A percentile compares a stretch with the other conserved stretches of the same genome.
phyloP scores from a whole-genome alignment of 805 yeast genomes.

The Cyberlindnera bimundalis region DNA sequence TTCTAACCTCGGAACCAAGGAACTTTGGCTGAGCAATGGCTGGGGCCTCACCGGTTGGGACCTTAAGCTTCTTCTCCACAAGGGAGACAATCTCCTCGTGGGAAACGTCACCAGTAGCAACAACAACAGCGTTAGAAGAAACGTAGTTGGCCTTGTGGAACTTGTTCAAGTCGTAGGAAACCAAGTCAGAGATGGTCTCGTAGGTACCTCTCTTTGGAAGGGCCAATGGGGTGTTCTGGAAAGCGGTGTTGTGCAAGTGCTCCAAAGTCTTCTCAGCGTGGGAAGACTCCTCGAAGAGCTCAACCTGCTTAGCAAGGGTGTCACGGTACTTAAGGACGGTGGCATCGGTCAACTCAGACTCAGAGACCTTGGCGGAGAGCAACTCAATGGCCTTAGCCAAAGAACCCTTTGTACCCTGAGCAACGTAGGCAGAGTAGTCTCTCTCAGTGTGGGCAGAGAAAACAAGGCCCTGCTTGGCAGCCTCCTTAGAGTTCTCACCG shows the following conservation, averaged over 20 bases:
- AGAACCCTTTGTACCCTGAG: conserved; percentile 51
- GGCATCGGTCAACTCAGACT: conserved; percentile 38
- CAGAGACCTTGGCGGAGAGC: conserved; percentile 41
- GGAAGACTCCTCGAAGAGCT: conserved; percentile 52
- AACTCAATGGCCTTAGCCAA: conserved; percentile 48
- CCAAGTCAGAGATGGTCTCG: conserved; percentile 59
- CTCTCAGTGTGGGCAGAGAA: conserved; percentile 51
- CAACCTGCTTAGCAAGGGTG: conserved; percentile 44
- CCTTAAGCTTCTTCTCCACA: conserved; percentile 47
- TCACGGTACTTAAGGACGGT: conserved; percentile 47
- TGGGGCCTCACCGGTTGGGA: conserved; percentile 51
- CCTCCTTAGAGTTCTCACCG: conserved; percentile 31
- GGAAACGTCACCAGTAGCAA: conserved; percentile 65
- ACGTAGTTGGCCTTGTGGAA: conserved; percentile 57
- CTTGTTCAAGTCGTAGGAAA: conserved; percentile 51
- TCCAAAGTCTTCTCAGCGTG: conserved; percentile 55
- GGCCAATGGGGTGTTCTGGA: conserved; percentile 80
- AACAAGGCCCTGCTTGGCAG: conserved; percentile 51
- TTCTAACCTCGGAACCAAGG: conserved; percentile 83
- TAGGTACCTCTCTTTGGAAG: conserved; percentile 74
- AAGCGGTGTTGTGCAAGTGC: conserved; percentile 80
- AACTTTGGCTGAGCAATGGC: conserved; percentile 54
- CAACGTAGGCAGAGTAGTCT: conserved; percentile 63
- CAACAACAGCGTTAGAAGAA: conserved; percentile 63
- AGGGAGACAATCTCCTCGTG: conserved; percentile 70